phyloP scores from a whole-genome alignment of 208 protist species.

The Acanthamoeba divionensis region DNA sequence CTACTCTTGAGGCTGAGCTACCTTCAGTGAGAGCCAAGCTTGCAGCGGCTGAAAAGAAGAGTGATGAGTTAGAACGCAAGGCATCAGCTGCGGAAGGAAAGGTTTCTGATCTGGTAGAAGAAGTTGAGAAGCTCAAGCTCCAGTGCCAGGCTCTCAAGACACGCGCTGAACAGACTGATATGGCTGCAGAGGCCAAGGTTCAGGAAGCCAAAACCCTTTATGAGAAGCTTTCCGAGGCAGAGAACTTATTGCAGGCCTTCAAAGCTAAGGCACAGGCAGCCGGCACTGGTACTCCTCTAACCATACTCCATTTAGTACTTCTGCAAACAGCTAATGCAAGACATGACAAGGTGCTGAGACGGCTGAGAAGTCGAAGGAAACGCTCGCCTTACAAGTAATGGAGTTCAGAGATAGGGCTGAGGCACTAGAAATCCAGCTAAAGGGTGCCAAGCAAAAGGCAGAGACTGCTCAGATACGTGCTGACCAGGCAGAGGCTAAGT shows the following conservation, averaged over 20 bases:
- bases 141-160: neutral
- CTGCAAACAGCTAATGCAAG: too few species aligned
- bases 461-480: neutral
- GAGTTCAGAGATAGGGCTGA: neutral
- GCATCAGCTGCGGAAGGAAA: neutral
- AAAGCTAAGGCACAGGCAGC: neutral
- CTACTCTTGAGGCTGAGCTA: neutral
- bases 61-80: neutral
- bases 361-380: neutral
- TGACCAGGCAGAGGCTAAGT: neutral
- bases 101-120: neutral
- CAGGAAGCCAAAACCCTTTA: neutral
- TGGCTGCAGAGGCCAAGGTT: neutral
- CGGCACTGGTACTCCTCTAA: too few species aligned
- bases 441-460: neutral
- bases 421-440: neutral
- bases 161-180: neutral
- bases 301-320: too few species aligned
- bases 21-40: neutral
- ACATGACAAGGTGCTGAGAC: neutral
- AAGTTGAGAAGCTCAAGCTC: neutral
- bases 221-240: neutral
- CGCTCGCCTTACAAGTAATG: neutral
- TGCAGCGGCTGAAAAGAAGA: neutral
- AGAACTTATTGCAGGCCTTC: neutral